A percentile compares a stretch with the other conserved stretches of the same genome.
These are phyloP conservation scores for Acer yangbiense DNA, from an alignment of 345 rosid species.

Conservation along the genomic window DNA sequence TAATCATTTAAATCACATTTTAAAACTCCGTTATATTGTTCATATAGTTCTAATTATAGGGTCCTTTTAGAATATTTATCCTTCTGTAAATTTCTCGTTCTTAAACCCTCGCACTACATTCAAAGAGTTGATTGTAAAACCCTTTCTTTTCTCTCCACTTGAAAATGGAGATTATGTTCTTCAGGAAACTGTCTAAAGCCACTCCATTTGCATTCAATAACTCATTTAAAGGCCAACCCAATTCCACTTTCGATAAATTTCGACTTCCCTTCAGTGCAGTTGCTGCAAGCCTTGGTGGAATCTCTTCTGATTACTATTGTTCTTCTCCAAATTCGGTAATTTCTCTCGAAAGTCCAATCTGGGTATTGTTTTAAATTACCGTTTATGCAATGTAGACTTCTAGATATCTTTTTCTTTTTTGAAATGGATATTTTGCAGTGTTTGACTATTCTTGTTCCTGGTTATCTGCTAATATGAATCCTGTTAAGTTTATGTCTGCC, in stretches of 20 bases:
- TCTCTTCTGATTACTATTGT: slow-evolving; percentile 56
- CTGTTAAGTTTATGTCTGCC: background rate
- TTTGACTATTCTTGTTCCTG: background rate
- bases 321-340: slow-evolving; percentile 67
- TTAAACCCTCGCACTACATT: background rate
- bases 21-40: too few species aligned
- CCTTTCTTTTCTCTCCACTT: background rate
- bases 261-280: slow-evolving; percentile 66
- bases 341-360: slow-evolving; percentile 3
- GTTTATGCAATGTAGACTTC: slow-evolving; percentile 1
- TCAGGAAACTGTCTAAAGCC: slow-evolving; percentile 43
- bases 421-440: too few species aligned
- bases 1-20: too few species aligned
- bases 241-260: slow-evolving; percentile 38
- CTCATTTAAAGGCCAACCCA: slow-evolving; percentile 45
- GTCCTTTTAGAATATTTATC: background rate
- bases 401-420: background rate
- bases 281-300: slow-evolving; percentile 79
- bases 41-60: too few species aligned
- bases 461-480: background rate
- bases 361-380: slow-evolving; percentile 3
- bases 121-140: background rate
- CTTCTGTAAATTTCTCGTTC: background rate
- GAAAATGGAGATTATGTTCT: slow-evolving; percentile 57
- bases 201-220: slow-evolving; percentile 37